Conservation (phyloP, 352 stramenopile species). For the Peronospora belbahrii region DNA sequence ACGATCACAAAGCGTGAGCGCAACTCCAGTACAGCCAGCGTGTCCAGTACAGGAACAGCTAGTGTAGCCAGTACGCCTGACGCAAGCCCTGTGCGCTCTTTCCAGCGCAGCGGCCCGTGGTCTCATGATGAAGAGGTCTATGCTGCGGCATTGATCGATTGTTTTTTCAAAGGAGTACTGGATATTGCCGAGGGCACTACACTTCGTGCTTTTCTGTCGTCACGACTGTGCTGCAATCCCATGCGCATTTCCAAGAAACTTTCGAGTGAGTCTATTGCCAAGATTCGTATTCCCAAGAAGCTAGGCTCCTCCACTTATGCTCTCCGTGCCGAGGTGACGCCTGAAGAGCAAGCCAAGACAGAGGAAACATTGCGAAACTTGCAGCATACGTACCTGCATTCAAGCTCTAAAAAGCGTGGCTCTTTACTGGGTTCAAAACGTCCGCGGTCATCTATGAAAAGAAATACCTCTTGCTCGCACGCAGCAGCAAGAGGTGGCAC, state of each 20-base stretch:
- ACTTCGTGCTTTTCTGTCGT: conserved; percentile 51
- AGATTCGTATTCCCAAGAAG: conserved; percentile 67
- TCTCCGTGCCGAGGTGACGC: conserved; percentile 25
- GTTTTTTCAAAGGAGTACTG: conserved; percentile 61
- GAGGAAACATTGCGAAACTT: conserved; percentile 37
- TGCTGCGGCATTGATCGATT: conserved; percentile 51
- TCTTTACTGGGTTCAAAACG: conserved; percentile 12
- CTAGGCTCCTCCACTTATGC: conserved; percentile 59
- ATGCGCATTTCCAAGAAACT: conserved; percentile 79
- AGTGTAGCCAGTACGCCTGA: conserved; percentile 18
- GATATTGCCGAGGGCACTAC: conserved; percentile 56
- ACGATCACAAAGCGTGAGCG: conserved; percentile 21
- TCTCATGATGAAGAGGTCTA: conserved; percentile 65
- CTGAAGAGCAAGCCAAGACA: conserved; percentile 22
- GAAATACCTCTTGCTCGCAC: background rate
- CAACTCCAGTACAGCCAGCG: conserved; percentile 22
- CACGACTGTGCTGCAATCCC: conserved; percentile 57
- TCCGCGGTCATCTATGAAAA: background rate
- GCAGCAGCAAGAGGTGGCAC: conserved; percentile 1
- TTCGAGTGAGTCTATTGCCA: conserved; percentile 50
- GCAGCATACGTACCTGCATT: conserved; percentile 30
- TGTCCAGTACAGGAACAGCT: conserved; percentile 18
- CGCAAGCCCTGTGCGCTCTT: conserved; percentile 22
- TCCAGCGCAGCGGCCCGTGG: conserved; percentile 55
- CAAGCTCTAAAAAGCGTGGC: conserved; percentile 7